Evolutionary conservation across 108 stramenopile species (phyloP).

Genomic region (Thalassiosira profunda): DNA sequence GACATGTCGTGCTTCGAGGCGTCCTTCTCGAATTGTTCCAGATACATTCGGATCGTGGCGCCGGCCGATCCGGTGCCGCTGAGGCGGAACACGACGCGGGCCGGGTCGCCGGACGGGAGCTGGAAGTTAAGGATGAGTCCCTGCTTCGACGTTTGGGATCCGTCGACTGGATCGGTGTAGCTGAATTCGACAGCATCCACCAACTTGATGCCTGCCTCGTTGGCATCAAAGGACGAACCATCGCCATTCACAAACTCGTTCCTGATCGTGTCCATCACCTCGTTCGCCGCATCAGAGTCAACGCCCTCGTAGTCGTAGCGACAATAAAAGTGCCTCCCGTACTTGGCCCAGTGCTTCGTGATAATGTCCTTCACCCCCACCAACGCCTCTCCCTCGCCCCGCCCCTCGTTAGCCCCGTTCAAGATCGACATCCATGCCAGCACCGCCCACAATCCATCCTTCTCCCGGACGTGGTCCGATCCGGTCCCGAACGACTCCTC

Average conservation of each 20-base stretch:
- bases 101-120: constrained; percentile 96
- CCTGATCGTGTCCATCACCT: constrained; percentile 97
- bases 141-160: constrained; percentile 89
- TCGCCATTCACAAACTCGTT: constrained; percentile 69
- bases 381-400: constrained; percentile 81
- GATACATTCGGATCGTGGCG: constrained; percentile 99
- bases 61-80: constrained; percentile 98
- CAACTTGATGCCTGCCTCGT: constrained; percentile 86
- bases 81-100: constrained; percentile 97
- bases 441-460: constrained; percentile 99
- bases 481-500: constrained; percentile 99
- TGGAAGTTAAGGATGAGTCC: constrained; percentile 97
- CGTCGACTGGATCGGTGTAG: constrained; percentile 98
- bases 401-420: constrained; percentile 85
- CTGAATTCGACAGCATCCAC: constrained; percentile 95
- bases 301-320: constrained; percentile 99
- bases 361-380: constrained; percentile 98
- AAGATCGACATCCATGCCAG: constrained; percentile 98
- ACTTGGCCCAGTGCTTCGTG: constrained; percentile 93
- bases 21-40: constrained; percentile 97
- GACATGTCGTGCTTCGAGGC: constrained; percentile 76
- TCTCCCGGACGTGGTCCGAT: constrained; percentile 98
- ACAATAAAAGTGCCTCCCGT: constrained; percentile 99
- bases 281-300: constrained; percentile 79
- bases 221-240: too few species aligned